Conservation (phyloP, 441 rosid species). For the Jatropha multifida region DNA sequence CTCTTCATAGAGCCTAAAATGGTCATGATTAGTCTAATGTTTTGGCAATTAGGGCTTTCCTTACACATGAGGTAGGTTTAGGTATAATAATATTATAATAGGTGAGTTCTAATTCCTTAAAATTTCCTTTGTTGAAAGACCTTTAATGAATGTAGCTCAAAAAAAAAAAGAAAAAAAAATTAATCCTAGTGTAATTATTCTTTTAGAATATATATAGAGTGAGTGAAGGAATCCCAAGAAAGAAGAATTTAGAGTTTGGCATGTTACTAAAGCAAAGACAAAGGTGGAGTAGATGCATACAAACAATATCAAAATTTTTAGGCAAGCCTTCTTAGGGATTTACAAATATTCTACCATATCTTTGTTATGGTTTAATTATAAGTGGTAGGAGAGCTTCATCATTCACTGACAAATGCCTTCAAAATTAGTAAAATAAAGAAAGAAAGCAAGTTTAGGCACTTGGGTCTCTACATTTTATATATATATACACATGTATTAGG, state of each 20-base stretch:
- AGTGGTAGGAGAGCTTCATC: conserved; percentile 23
- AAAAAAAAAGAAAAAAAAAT: not conserved
- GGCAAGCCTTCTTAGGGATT: conserved; percentile 55
- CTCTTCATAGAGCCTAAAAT: conserved; percentile 19
- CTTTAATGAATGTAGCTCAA: conserved; percentile 17
- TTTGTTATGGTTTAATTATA: conserved; percentile 19
- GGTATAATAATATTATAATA: conserved; percentile 5
- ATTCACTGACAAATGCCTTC: conserved; percentile 41
- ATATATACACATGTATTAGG: too few relatives aligned
- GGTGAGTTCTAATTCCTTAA: conserved; percentile 19
- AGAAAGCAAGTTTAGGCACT: not conserved
- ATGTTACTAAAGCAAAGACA: conserved; percentile 86
- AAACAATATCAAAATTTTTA: conserved; percentile 43
- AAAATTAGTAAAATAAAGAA: conserved; percentile 24
- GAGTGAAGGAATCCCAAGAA: conserved; percentile 84
- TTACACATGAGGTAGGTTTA: conserved; percentile 28
- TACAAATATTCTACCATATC: conserved; percentile 40
- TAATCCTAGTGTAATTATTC: conserved; percentile 14
- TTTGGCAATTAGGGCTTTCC: conserved; percentile 8
- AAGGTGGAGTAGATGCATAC: conserved; percentile 31
- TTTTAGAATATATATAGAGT: not conserved
- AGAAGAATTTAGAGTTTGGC: conserved; percentile 53
- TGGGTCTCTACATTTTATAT: conserved; percentile 5
- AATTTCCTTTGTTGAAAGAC: conserved; percentile 16
- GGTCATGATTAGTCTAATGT: conserved; percentile 32